Conservation (phyloP, 2,329 filamentous ascomycete species). For the Pseudogymnoascus sp. region DNA sequence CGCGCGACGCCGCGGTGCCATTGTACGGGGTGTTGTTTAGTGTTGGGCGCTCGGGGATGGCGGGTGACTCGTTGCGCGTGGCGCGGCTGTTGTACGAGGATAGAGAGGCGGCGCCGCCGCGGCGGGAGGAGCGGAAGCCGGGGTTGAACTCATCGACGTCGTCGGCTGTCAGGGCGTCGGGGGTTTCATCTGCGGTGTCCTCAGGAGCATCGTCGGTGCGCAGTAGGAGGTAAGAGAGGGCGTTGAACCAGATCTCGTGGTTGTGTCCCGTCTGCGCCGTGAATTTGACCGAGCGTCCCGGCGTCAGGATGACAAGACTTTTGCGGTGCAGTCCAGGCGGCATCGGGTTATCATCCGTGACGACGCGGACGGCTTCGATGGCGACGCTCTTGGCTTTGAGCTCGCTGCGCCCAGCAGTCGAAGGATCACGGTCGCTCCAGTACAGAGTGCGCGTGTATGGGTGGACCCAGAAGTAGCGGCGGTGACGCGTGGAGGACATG, state of each 20-base stretch:
- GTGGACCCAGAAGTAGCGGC: conserved; percentile 98
- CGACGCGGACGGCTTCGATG: conserved; percentile 86
- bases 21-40: conserved; percentile 31
- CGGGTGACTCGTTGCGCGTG: conserved; percentile 57
- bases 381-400: conserved; percentile 78
- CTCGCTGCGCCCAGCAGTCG: conserved; percentile 66
- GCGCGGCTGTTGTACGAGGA: conserved; percentile 74
- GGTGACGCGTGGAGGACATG: conserved; percentile 81
- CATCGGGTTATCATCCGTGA: conserved; percentile 90
- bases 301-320: conserved; percentile 83
- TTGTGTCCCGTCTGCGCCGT: conserved; percentile 88
- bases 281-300: conserved; percentile 83
- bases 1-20: conserved; percentile 18
- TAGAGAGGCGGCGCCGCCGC: conserved; percentile 53
- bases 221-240: conserved; percentile 82
- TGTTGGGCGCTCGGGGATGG: conserved; percentile 29
- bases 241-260: conserved; percentile 98
- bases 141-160: conserved; percentile 79
- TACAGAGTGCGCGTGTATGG: conserved; percentile 94
- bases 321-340: conserved; percentile 91
- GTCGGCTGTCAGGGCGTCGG: conserved; percentile 44
- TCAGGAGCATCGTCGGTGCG: conserved; percentile 53
- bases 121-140: conserved; percentile 33
- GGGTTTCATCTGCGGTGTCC: conserved; percentile 50
- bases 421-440: conserved; percentile 89